Evolutionary conservation across 768 basidiomycete genomes (phyloP), one percentile per base, ranked within the genome.

Genomic region (Strobilomyces confusus): DNA sequence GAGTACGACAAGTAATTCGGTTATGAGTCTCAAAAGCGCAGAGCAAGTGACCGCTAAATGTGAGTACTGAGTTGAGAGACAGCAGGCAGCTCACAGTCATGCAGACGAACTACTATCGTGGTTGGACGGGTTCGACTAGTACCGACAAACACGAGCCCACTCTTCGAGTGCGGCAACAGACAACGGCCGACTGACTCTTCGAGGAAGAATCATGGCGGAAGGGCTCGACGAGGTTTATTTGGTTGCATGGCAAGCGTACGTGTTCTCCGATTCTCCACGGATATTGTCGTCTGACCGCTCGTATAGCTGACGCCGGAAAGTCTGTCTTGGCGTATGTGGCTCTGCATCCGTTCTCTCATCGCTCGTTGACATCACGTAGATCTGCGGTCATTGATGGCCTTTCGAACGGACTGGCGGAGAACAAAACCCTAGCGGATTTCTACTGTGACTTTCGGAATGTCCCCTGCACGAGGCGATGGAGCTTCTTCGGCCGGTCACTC

Each of bases 221-320:
- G 4, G 32, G 32, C 11, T 5, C 32, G 9, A 33, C 32, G 13
- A 13, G 5, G 32, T 33, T 33, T 33, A 23, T 59, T 8, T 54
- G 58, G 55, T 36, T 59, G 17, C 33, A 57, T 30, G 55, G 58
- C 1, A 57, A 52, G n/a, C 3, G 6, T 36, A n/a, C 13, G 41
- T 42, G 15, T 26, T 23, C 26, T 4, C 26, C 26, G 23, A 42
- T 11, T 14, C 2, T 23, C 33, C 32, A 15, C 13, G 2, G 1
- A 3, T 2, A 25, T 15, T 33, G 13, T 13, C 14, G 4, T 6
- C 45, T 33, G 33, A 47, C 9, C 34, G 15, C 4, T 23, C 14
- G 8, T 12, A 25, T 36, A 36, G 46, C 46, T 3, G 46, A 33
- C 8, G 23, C 46, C 14, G 46, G 46, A 4, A 36, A 25, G 19